Base-by-base conservation (phyloP, 129 eudicot genomes). In the Pseudognaphalium luteoalbum region DNA sequence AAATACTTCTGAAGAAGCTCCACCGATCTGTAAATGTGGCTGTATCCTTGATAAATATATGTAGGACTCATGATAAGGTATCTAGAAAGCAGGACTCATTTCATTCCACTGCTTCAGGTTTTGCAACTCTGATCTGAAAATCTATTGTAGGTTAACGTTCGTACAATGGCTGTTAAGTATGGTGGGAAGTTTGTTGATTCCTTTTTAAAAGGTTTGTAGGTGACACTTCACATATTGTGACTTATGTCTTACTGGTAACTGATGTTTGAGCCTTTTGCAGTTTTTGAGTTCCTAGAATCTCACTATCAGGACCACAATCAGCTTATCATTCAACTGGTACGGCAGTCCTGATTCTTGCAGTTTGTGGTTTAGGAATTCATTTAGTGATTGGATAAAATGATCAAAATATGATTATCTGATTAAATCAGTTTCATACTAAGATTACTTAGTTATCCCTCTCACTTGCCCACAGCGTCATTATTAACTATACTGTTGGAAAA, bases 131-230 rank as follows among this genome's bases (percentile, higher is more conserved):
- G 75, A 19, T 58, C 75, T 52, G 8, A 35, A 64, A 22, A 42
- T 72, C 42, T 72, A 20, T 25, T 64, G 56, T 80, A 91, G 97
- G 90, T 91, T 37, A 84, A 33, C 57, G 81, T 91, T 66, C 97
- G 77, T 82, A 87, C 90, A 50, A 83, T 91, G 88, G 90, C 92
- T 16, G 88, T 91, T 70, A 91, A 91, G 89, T 86, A 85, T 75
- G 97, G 95, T 73, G 95, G 96, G 71, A 91, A 86, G 86, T 91
- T 86, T 81, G 82, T 91, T 25, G 96, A 89, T 75, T 76, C 90
- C 57, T 91, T 91, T 60, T 82, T 91, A 35, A 91, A 88, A 91
- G 96, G 97, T 91, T 81, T 28, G 72, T 68, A 47, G 12, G 70
- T 58, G 58, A 37, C 29, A 28, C 51, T 59, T 67, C 62, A 68